These are phyloP conservation scores for Fusarium phyllophilum DNA, from an alignment of 2,329 filamentous ascomycete species.

Conservation along the genomic window DNA sequence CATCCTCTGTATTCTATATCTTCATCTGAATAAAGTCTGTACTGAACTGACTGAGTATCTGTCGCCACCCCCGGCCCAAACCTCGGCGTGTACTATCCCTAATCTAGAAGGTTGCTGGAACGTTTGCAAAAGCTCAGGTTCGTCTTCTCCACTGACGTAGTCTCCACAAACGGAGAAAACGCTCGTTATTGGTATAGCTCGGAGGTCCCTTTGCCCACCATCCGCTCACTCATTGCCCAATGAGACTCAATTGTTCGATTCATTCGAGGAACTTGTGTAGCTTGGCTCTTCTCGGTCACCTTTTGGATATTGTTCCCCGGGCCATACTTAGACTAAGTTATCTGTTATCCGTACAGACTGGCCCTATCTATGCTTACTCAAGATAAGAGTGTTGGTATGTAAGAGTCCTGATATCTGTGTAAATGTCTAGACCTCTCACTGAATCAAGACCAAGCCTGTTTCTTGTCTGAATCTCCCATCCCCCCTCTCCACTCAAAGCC, in stretches of 20 bases:
- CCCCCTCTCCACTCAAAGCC: background rate
- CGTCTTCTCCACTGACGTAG: slow-evolving; percentile 16
- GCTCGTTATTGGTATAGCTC: slow-evolving; percentile 6
- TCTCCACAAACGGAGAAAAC: slow-evolving; percentile 26
- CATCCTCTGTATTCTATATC: background rate
- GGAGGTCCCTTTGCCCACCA: background rate
- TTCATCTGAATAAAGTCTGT: too few species aligned
- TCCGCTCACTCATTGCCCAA: background rate
- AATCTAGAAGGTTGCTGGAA: slow-evolving; percentile 45
- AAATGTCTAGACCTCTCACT: background rate
- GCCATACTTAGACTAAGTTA: background rate
- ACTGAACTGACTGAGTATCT: background rate
- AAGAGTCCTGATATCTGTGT: background rate
- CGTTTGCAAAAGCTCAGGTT: slow-evolving; percentile 24
- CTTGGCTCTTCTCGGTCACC: background rate
- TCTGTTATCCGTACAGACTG: background rate
- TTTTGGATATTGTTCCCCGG: background rate
- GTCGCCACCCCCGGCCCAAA: slow-evolving; percentile 34
- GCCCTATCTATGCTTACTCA: background rate
- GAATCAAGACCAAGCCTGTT: background rate
- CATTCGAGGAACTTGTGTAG: slow-evolving; percentile 20
- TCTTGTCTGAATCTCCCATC: background rate
- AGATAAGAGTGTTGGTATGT: background rate
- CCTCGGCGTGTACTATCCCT: slow-evolving; percentile 36
- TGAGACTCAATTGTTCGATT: background rate